Evolutionary conservation across 257 asterid genomes (phyloP).

Genomic region (Solanum sitiens): DNA sequence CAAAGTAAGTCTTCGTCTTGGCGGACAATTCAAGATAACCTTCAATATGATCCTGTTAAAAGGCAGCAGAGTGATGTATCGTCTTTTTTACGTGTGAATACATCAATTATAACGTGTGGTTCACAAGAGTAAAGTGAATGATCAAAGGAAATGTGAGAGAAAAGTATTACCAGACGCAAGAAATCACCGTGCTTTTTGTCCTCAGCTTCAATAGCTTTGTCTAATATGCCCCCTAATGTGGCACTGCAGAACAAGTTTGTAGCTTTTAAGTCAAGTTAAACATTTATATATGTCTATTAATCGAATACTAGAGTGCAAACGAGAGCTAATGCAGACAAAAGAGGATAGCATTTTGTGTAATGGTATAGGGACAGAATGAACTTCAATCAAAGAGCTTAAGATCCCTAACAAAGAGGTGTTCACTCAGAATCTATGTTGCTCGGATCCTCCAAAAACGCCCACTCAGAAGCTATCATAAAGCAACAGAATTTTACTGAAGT

Average conservation of each 20-base stretch:
- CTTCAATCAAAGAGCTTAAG: neutral
- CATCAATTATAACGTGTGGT: neutral
- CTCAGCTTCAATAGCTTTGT: constrained; percentile 83
- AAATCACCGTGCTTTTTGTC: constrained; percentile 82
- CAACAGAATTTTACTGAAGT: neutral
- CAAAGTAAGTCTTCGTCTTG: constrained; percentile 74
- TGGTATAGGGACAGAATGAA: neutral
- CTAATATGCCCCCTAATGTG: constrained; percentile 80
- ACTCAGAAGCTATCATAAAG: neutral
- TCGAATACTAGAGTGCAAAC: neutral
- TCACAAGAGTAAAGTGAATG: neutral
- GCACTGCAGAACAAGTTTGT: constrained; percentile 33
- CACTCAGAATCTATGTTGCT: neutral
- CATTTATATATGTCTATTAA: neutral
- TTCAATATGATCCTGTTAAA: constrained; percentile 73
- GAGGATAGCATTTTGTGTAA: neutral
- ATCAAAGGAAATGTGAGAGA: neutral
- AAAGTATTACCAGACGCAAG: constrained; percentile 54
- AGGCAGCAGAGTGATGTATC: neutral
- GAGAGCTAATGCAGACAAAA: neutral
- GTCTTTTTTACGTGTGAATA: neutral
- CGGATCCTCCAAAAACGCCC: neutral
- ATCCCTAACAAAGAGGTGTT: neutral
- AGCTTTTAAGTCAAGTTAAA: neutral
- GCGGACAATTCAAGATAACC: constrained; percentile 96